Evolutionary conservation across 257 asterid species (phyloP), one percentile per base, ranked within the genome.

Genomic region (Salvia splendens): DNA sequence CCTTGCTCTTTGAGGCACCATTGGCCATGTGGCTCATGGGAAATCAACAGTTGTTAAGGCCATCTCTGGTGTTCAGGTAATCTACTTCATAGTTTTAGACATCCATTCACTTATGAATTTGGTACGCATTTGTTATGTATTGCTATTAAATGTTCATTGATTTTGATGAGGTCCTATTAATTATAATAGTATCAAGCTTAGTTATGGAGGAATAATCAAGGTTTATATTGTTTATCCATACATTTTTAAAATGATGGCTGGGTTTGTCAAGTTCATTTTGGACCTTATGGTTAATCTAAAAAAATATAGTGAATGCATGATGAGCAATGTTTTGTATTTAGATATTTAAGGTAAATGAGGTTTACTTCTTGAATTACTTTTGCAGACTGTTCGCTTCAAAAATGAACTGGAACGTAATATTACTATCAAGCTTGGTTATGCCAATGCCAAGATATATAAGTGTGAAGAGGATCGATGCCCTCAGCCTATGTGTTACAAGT

Each of bases 21-120:
- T 93, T 79, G 99, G 99, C 46, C 99, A 93, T 65, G 99, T 93
- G 88, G 99, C 99, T 73, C 99, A 93, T 70, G 99, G 98, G 28
- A 92, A 92, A 77, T 92, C 98, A 15, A 92, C 98, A 24, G 97
- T 92, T 62, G 98, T 92, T 40, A 92, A 92, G 79, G 98, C 97
- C 69, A 86, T 92, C 75, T 92, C 98, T 68, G 96, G 97, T 54
- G 97, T 92, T 46, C 98, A 92, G 97, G 98, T 92, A 77, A 73
- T 65, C 17, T 14, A 64, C 50, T 46, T 47, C 28, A 59, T 4
- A 20, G n/a, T 20, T 61, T 65, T 53, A 38, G 66, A 45, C 14
- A 40, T 60, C 35, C 4, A 1, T 52, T 12, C 9, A 60, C 40
- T 20, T 58, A 61, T 65, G 53, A 60, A 50, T 61, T 28, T 53